These are phyloP conservation scores for Gypsophila paniculata DNA, from an alignment of 179 eudicot species.

Conservation along the genomic window DNA sequence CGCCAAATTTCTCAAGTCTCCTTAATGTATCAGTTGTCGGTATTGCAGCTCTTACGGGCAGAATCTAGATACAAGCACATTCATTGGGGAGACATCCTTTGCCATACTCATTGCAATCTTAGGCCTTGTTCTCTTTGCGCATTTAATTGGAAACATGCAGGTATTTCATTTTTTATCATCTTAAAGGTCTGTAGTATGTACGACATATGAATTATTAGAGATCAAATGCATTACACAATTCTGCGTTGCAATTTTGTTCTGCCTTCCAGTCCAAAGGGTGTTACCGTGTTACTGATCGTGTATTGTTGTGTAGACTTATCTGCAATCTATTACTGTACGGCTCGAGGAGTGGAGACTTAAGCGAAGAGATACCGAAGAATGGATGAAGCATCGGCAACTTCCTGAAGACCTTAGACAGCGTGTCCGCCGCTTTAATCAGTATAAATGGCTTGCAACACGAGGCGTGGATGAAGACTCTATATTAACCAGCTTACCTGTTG, in stretches of 20 bases:
- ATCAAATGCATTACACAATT: too few relatives aligned
- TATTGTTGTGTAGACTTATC: slow-evolving; percentile 63
- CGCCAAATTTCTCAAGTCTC: neutral
- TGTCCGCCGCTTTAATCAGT: slow-evolving; percentile 78
- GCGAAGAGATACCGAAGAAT: slow-evolving; percentile 94
- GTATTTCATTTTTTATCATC: slow-evolving; percentile 25
- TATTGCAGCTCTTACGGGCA: slow-evolving; percentile 82
- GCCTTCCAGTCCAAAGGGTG: neutral
- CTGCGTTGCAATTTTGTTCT: neutral
- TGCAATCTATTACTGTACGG: slow-evolving; percentile 86
- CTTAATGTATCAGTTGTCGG: slow-evolving; percentile 6
- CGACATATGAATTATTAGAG: neutral
- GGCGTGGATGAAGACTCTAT: slow-evolving; percentile 86
- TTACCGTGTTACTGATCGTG: neutral
- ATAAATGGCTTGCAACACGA: slow-evolving; percentile 93
- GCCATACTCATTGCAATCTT: slow-evolving; percentile 88
- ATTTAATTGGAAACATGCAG: slow-evolving; percentile 98
- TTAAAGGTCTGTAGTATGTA: neutral
- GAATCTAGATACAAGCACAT: slow-evolving; percentile 74
- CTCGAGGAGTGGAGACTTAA: slow-evolving; percentile 97
- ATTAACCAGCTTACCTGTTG: slow-evolving; percentile 68
- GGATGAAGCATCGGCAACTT: slow-evolving; percentile 98
- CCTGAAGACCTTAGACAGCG: slow-evolving; percentile 75
- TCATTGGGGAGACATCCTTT: slow-evolving; percentile 86
- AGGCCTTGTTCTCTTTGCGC: slow-evolving; percentile 89